Conservation (phyloP, 1,139 yeast species). For the Diutina sp. region DNA sequence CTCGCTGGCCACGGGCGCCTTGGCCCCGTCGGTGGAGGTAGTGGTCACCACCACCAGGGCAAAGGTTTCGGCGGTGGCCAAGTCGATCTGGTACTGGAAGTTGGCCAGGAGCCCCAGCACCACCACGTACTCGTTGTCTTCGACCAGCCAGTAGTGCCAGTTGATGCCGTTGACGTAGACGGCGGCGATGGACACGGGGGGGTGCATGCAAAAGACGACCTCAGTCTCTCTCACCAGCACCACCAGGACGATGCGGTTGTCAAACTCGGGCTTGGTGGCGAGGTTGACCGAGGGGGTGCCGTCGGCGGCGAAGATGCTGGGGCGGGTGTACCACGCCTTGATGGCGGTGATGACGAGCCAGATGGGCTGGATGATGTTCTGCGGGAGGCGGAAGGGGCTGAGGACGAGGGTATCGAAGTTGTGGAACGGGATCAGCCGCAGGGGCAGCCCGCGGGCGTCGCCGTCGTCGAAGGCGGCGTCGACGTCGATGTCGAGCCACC, state of each 20-base stretch:
- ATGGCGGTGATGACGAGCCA: not conserved
- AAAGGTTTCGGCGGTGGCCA: not conserved
- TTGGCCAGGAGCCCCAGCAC: not conserved
- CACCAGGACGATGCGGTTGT: not conserved
- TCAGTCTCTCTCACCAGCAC: not conserved
- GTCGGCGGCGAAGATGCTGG: not conserved
- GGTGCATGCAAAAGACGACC: not conserved
- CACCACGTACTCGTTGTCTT: not conserved
- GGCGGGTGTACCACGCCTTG: not conserved
- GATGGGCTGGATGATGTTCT: not conserved
- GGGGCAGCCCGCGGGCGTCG: not conserved
- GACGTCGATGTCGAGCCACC: constrained; percentile 1
- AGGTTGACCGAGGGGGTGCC: not conserved
- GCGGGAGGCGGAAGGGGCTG: not conserved
- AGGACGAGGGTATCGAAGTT: constrained; percentile 1
- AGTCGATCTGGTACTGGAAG: constrained; percentile 1
- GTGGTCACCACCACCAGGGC: constrained; percentile 2
- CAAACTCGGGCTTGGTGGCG: not conserved
- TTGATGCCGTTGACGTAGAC: not conserved
- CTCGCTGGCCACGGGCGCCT: not conserved
- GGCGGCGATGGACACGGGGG: not conserved
- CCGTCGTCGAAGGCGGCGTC: not conserved
- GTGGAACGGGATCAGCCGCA: not conserved
- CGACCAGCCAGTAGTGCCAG: constrained; percentile 1
- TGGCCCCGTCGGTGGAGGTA: not conserved